phyloP scores from a whole-genome alignment of 495 filamentous ascomycete genomes.

The Talaromyces borbonicus region DNA sequence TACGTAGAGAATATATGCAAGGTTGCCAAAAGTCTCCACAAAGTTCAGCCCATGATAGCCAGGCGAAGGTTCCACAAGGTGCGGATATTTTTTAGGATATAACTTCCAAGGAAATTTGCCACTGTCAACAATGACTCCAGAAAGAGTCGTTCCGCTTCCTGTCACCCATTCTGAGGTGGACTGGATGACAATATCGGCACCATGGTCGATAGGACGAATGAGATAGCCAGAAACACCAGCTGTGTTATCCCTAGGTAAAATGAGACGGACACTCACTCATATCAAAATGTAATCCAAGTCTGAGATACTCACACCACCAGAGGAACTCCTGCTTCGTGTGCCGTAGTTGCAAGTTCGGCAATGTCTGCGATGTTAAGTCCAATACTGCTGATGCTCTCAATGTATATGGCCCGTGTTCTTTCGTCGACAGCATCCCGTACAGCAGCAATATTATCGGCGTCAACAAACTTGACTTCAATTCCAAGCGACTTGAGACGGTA shows the following conservation, averaged over 20 bases:
- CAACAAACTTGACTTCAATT: slow-evolving; percentile 83
- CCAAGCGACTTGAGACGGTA: slow-evolving; percentile 78
- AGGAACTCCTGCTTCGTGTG: slow-evolving; percentile 72
- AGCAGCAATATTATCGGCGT: slow-evolving; percentile 69
- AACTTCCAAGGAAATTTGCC: slow-evolving; percentile 97
- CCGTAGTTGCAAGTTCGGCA: slow-evolving; percentile 68
- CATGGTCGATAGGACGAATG: slow-evolving; percentile 83
- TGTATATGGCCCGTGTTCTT: slow-evolving; percentile 86
- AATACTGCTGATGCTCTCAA: slow-evolving; percentile 94
- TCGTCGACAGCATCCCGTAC: slow-evolving; percentile 84
- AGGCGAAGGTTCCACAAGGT: slow-evolving; percentile 82
- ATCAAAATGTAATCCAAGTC: no score
- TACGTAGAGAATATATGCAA: slow-evolving; percentile 76
- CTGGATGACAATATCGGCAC: slow-evolving; percentile 90
- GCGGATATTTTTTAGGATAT: slow-evolving; percentile 77
- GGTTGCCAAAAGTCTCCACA: slow-evolving; percentile 86
- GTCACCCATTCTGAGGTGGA: slow-evolving; percentile 99
- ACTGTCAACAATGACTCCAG: slow-evolving; percentile 78
- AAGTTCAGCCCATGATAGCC: slow-evolving; percentile 98
- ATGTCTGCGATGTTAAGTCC: slow-evolving; percentile 89
- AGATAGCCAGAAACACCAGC: slow-evolving; percentile 97
- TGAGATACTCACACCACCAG: slow-evolving; percentile 66
- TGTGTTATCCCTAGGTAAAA: slow-evolving; percentile 60
- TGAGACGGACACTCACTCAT: no score
- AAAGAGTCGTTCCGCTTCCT: slow-evolving; percentile 93